Evolutionary conservation across 805 yeast species (phyloP).

Genomic region (Myxozyma geophila): DNA sequence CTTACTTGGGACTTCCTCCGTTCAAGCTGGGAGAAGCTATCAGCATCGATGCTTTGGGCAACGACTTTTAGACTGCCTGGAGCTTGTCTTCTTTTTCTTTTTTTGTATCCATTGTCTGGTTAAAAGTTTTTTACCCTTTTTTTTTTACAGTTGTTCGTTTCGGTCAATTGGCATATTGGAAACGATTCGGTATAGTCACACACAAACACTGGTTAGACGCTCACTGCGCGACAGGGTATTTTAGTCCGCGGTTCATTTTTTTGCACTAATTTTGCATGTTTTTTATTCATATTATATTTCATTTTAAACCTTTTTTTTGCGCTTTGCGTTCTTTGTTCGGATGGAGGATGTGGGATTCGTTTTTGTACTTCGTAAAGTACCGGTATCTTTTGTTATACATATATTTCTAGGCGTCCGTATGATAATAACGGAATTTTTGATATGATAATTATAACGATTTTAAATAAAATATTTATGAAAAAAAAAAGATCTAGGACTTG

Average conservation of each 20-base stretch:
- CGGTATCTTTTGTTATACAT: neutral
- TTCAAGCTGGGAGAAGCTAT: slow-evolving; percentile 96
- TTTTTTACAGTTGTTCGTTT: neutral
- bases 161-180: slow-evolving; percentile 7
- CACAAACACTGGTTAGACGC: neutral
- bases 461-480: too few relatives aligned
- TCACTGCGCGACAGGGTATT: neutral
- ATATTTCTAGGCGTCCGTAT: slow-evolving; percentile 5
- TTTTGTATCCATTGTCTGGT: neutral
- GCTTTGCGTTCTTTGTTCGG: neutral
- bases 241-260: neutral
- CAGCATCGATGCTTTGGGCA: slow-evolving; percentile 57
- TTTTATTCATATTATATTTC: neutral
- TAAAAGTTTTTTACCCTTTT: neutral
- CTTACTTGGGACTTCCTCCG: slow-evolving; percentile 95
- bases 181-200: neutral
- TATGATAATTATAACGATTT: neutral
- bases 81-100: neutral
- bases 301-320: neutral
- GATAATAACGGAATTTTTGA: neutral
- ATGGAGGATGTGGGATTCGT: slow-evolving; percentile 3
- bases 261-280: neutral
- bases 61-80: slow-evolving; percentile 19
- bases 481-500: too few relatives aligned
- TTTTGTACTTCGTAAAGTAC: slow-evolving; percentile 1